phyloP scores from a whole-genome alignment of 2,329 filamentous ascomycete species.

The Scytalidium sp. region DNA sequence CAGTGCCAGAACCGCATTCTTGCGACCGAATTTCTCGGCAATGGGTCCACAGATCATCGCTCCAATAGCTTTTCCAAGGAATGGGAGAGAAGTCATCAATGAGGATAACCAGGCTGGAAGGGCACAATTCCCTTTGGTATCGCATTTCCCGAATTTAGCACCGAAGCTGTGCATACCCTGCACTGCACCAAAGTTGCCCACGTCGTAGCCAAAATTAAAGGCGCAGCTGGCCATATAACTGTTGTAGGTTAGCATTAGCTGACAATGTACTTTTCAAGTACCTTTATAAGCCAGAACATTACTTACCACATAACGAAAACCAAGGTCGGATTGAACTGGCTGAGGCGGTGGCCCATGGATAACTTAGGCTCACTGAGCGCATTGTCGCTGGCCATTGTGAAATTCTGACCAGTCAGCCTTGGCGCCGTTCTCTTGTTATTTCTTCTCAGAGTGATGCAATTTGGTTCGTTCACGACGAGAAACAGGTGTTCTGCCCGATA shows the following conservation, averaged over 20 bases:
- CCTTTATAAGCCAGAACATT: not conserved
- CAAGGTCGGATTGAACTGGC: slow-evolving; percentile 1
- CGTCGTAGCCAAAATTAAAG: slow-evolving; percentile 4
- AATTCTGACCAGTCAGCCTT: no score
- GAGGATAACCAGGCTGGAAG: slow-evolving; percentile 3
- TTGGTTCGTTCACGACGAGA: no score
- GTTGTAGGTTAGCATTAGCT: not conserved
- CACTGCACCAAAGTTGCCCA: slow-evolving; percentile 1
- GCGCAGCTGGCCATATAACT: slow-evolving; percentile 2
- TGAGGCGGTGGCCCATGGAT: not conserved
- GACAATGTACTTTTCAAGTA: not conserved
- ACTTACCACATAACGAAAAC: slow-evolving; percentile 1
- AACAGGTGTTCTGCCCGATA: no score
- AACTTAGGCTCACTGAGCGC: not conserved
- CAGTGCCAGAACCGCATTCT: slow-evolving; percentile 19
- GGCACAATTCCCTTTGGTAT: slow-evolving; percentile 1
- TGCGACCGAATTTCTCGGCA: slow-evolving; percentile 25
- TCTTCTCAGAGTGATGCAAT: not conserved
- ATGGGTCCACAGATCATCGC: slow-evolving; percentile 17
- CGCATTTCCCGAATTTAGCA: slow-evolving; percentile 1
- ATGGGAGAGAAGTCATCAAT: slow-evolving; percentile 3
- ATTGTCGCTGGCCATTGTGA: not conserved
- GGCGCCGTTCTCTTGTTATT: not conserved
- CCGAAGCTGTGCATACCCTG: slow-evolving; percentile 1
- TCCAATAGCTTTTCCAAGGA: slow-evolving; percentile 1